These are phyloP conservation scores for Trametes sp. DNA, from an alignment of 1,284 basidiomycete genomes.

Conservation along the genomic window DNA sequence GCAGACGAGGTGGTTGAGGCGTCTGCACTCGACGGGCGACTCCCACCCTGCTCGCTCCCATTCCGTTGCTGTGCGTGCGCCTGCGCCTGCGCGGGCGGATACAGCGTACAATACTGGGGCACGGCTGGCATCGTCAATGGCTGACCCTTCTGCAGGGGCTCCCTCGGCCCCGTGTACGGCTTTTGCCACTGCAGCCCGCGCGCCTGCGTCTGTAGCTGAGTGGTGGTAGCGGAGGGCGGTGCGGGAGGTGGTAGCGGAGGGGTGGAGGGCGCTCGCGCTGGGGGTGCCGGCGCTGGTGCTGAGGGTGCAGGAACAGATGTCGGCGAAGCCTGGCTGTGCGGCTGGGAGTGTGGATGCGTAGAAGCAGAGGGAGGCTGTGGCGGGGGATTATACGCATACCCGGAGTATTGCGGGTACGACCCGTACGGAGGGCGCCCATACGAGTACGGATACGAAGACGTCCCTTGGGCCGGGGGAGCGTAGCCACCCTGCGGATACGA, in stretches of 20 bases:
- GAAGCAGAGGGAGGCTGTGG: background rate
- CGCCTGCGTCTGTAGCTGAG: background rate
- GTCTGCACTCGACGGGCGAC: conserved; percentile 1
- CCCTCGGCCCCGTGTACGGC: conserved; percentile 36
- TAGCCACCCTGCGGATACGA: background rate
- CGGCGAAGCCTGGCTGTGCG: background rate
- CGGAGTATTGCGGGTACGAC: conserved; percentile 24
- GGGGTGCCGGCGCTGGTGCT: background rate
- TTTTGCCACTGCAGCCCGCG: conserved; percentile 36
- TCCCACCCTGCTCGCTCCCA: background rate
- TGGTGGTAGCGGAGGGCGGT: background rate
- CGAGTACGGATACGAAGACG: conserved; percentile 15
- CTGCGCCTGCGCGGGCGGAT: background rate
- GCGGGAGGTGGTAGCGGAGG: background rate
- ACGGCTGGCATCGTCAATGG: conserved; percentile 13
- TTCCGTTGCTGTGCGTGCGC: background rate
- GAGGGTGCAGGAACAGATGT: background rate
- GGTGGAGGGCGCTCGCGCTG: background rate
- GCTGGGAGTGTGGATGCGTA: too few species aligned
- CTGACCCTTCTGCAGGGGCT: conserved; percentile 2
- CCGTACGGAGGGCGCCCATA: conserved; percentile 16
- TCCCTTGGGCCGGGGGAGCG: background rate
- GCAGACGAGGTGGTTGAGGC: too few species aligned
- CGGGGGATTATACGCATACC: conserved; percentile 18
- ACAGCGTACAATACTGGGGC: background rate